These are phyloP conservation scores for Aureobasidium subglaciale DNA, from an alignment of 2,329 filamentous ascomycete genomes.

Conservation along the genomic window DNA sequence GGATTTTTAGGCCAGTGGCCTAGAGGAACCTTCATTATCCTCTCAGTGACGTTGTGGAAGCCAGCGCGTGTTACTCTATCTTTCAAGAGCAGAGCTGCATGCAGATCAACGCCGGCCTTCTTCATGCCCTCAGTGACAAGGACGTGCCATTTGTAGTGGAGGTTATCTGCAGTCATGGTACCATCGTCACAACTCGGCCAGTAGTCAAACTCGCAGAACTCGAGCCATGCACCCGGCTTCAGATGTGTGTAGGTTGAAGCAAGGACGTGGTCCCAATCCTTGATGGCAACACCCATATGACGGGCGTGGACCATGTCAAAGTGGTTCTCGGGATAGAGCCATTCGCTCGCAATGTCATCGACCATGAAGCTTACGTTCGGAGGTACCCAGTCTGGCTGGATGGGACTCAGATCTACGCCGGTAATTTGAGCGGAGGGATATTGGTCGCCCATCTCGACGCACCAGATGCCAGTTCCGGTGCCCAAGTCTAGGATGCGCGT, in stretches of 20 bases:
- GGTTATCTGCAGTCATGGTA: constrained; percentile 16
- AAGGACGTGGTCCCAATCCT: constrained; percentile 14
- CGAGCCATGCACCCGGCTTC: constrained; percentile 32
- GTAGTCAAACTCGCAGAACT: constrained; percentile 32
- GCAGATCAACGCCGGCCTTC: constrained; percentile 19
- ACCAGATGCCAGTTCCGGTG: constrained; percentile 42
- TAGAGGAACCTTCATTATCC: constrained; percentile 20
- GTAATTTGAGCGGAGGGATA: constrained; percentile 31
- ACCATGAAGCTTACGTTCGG: constrained; percentile 27
- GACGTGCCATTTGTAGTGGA: constrained; percentile 18
- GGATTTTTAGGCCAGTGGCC: constrained; percentile 22
- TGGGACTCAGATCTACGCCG: constrained; percentile 44
- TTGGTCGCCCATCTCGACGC: constrained; percentile 29
- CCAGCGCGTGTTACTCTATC: constrained; percentile 21
- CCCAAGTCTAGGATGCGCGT: constrained; percentile 41
- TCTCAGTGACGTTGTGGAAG: constrained; percentile 22
- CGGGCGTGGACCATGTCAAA: constrained; percentile 13
- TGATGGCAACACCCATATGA: constrained; percentile 16
- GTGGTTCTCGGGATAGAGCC: constrained; percentile 18
- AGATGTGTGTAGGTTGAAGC: constrained; percentile 21
- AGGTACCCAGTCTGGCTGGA: constrained; percentile 42
- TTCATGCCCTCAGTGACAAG: constrained; percentile 20
- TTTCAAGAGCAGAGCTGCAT: constrained; percentile 17
- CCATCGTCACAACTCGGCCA: constrained; percentile 18
- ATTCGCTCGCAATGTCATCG: constrained; percentile 27